Evolutionary conservation across 225 moss, liverwort and hornwort species (phyloP).

Genomic region (Climacium dendroides): DNA sequence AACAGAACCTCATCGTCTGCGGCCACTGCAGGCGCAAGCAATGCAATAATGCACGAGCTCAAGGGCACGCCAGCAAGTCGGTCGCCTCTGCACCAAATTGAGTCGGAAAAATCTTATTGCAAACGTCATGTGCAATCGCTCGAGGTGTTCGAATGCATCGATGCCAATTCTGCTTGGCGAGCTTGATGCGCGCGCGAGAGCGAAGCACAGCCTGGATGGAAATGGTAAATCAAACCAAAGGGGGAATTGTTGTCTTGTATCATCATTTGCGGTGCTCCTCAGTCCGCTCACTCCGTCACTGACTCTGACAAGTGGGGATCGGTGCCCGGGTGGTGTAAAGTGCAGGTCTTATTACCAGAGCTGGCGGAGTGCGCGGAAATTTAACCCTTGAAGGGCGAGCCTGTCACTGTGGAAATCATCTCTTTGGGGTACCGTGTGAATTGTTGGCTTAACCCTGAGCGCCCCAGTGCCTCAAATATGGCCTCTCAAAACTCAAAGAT

Average conservation of each 20-base stretch:
- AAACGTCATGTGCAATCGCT: too few relatives aligned
- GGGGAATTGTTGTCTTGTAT: not conserved
- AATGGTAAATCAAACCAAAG: not conserved
- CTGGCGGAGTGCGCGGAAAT: not conserved
- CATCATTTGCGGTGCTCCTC: not conserved
- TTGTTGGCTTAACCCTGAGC: too few relatives aligned
- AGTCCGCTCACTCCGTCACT: not conserved
- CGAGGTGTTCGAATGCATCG: not conserved
- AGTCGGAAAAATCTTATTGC: not conserved
- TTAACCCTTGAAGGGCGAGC: too few relatives aligned
- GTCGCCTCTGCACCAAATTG: not conserved
- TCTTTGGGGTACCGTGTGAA: too few relatives aligned
- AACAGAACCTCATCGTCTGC: not conserved
- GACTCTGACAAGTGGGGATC: not conserved
- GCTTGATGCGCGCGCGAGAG: not conserved
- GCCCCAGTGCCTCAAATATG: too few relatives aligned
- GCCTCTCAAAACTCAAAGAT: too few relatives aligned
- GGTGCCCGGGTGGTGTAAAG: not conserved
- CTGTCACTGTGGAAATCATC: too few relatives aligned
- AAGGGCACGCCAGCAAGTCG: not conserved
- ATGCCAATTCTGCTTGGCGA: not conserved
- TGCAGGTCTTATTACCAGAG: not conserved
- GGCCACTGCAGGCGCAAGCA: not conserved
- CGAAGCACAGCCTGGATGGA: not conserved
- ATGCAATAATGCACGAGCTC: constrained; percentile 4